A percentile compares a stretch with the other conserved stretches of the same genome.
Conservation (phyloP, 805 yeast species). For the Candida sithepensis region DNA sequence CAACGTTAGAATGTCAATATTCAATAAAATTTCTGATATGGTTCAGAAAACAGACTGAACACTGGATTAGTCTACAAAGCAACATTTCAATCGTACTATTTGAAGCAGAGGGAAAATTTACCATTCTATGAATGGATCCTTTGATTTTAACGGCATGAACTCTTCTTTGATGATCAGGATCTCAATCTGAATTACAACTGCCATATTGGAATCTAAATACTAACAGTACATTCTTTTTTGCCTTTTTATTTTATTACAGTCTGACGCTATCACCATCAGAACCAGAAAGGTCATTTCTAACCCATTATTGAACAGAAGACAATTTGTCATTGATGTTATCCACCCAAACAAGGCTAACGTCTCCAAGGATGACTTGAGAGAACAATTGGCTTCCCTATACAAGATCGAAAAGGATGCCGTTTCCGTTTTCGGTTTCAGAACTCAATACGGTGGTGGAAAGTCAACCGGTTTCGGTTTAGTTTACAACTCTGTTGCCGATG, state of each 20-base stretch:
- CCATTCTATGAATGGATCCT: too few relatives aligned
- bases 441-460: constrained; percentile 99
- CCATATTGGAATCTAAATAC: constrained; percentile 7
- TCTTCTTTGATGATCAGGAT: too few relatives aligned
- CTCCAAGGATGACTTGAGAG: constrained; percentile 98
- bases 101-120: too few relatives aligned
- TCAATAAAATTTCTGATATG: too few relatives aligned
- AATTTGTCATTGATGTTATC: constrained; percentile 98
- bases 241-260: constrained; percentile 39
- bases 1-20: too few relatives aligned
- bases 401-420: constrained; percentile 65
- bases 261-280: constrained; percentile 99
- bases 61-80: too few relatives aligned
- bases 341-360: constrained; percentile 99
- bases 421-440: constrained; percentile 98
- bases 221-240: constrained; percentile 10
- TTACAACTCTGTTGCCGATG: constrained; percentile 96
- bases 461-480: constrained; percentile 99
- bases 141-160: too few relatives aligned
- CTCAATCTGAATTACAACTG: too few relatives aligned
- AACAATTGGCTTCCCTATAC: constrained; percentile 54
- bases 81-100: too few relatives aligned
- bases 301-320: constrained; percentile 99
- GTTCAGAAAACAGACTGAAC: too few relatives aligned
- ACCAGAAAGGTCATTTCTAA: constrained; percentile 98